Conservation (phyloP, 495 filamentous ascomycete species). For the Penicillium roqueforti region DNA sequence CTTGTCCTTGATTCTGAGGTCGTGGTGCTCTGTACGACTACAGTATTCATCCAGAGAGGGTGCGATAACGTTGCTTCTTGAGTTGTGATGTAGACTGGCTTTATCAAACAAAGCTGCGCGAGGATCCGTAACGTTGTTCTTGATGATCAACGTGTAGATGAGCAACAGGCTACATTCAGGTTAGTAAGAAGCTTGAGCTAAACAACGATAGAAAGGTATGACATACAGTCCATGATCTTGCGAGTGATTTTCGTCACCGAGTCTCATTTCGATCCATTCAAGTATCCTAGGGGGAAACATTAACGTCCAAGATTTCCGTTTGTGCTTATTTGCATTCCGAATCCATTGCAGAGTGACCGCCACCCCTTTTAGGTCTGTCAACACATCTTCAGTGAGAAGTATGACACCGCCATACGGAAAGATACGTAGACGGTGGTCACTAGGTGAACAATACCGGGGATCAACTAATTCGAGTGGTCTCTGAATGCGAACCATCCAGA, state of each 20-base stretch:
- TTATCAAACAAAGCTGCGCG: slow-evolving; percentile 1
- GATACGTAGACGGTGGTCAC: slow-evolving; percentile 40
- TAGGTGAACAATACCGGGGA: slow-evolving; percentile 8
- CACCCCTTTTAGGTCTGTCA: slow-evolving; percentile 45
- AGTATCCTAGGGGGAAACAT: slow-evolving; percentile 40
- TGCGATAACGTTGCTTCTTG: slow-evolving; percentile 18
- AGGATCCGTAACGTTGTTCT: slow-evolving; percentile 17
- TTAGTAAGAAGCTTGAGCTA: background rate
- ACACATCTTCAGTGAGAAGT: slow-evolving; percentile 62
- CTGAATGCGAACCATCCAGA: slow-evolving; percentile 37
- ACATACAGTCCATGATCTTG: slow-evolving; percentile 5
- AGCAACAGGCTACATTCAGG: background rate
- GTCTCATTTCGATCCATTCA: slow-evolving; percentile 31
- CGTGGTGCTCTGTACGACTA: slow-evolving; percentile 16
- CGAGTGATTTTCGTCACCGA: slow-evolving; percentile 5
- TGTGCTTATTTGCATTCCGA: slow-evolving; percentile 17
- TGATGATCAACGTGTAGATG: slow-evolving; percentile 18
- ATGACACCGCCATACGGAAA: slow-evolving; percentile 56
- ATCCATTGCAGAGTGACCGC: slow-evolving; percentile 59
- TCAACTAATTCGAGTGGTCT: slow-evolving; percentile 20
- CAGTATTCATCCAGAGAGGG: slow-evolving; percentile 22
- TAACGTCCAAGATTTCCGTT: slow-evolving; percentile 35
- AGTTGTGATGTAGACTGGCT: slow-evolving; percentile 18
- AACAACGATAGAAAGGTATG: background rate
- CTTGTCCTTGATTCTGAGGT: slow-evolving; percentile 19